Evolutionary conservation across 768 basidiomycete species (phyloP).

Genomic region (Macrolepiota fuliginosa): DNA sequence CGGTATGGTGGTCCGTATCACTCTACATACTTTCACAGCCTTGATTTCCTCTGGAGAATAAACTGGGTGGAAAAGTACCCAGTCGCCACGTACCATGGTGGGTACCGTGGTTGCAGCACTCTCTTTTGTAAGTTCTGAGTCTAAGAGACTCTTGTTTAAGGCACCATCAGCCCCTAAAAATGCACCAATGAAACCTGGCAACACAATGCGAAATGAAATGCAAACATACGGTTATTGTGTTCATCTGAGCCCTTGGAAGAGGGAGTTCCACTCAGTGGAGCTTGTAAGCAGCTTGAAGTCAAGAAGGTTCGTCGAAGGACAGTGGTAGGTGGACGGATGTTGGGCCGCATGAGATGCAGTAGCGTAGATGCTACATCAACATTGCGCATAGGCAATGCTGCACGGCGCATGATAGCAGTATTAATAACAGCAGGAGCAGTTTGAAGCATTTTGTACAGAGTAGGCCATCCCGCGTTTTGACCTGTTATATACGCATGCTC

Average conservation of each 20-base stretch:
- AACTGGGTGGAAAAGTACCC: conserved; percentile 93
- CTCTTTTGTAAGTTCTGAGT: conserved; percentile 31
- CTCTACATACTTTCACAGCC: conserved; percentile 57
- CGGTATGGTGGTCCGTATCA: background rate
- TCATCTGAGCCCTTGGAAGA: conserved; percentile 17
- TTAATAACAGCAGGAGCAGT: background rate
- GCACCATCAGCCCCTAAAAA: background rate
- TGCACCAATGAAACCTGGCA: background rate
- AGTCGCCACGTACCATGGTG: conserved; percentile 64
- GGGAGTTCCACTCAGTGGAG: conserved; percentile 8
- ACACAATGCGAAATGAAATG: background rate
- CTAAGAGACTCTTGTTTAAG: background rate
- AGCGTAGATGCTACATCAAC: background rate
- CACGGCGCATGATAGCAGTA: background rate
- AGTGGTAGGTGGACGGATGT: background rate
- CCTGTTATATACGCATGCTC: background rate
- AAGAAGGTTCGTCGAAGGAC: conserved; percentile 8
- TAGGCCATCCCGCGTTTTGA: background rate
- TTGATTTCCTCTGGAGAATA: conserved; percentile 74
- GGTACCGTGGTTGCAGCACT: conserved; percentile 55
- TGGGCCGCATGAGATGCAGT: background rate
- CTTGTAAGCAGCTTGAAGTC: background rate
- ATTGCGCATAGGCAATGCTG: conserved; percentile 3
- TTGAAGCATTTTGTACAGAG: conserved; percentile 8
- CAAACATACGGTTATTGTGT: conserved; percentile 13